Base-by-base conservation (phyloP, 345 rosid species). In the Geranium brycei region DNA sequence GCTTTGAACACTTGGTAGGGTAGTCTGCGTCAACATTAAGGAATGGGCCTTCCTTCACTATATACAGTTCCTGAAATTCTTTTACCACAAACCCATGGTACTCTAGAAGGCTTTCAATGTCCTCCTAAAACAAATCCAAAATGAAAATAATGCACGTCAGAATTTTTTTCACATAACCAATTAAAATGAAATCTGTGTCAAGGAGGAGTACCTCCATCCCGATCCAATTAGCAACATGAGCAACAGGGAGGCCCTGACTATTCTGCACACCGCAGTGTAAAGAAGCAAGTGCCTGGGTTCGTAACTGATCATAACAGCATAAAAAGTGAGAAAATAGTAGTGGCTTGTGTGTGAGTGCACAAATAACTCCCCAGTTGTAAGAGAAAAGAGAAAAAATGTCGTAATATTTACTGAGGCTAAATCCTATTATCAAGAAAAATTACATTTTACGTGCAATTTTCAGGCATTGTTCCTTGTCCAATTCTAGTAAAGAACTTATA, bases 281-380 rank as follows among this genome's bases (percentile, higher is more conserved):
- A 55, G 95, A 86, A 71, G 97, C 91, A 67, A 93, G 87, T 51
- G 96, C 97, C 73, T 82, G 95, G 69, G 96, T 85, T 70, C 95
- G 81, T 67, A 93, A 70, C 99, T 93, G 90, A 68, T 77, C 19
- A 66, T 75, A 78, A 77, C 4, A 70, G 57, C 67, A 76, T 28
- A 68, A 62, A 55, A 61, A 18, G 61, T 62, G 62, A 66, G 60
- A 60, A 32, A 66, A 35, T 18, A 68, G 58, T 59, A 65, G 18
- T 11, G 53, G 18, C 53, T 38, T 17, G 53, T 8, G 19, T 19
- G 56, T 31, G n/a, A 23, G 3, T 4, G 59, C 41, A 23, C 69
- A 16, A 57, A 57, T n/a, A 47, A 47, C 11, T 47, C 53, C 47
- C 53, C 13, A 47, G 10, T 13, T 47, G 11, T 8, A 10, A 47